Conservation (phyloP, 441 rosid genomes). For the Brassica hybrid region DNA sequence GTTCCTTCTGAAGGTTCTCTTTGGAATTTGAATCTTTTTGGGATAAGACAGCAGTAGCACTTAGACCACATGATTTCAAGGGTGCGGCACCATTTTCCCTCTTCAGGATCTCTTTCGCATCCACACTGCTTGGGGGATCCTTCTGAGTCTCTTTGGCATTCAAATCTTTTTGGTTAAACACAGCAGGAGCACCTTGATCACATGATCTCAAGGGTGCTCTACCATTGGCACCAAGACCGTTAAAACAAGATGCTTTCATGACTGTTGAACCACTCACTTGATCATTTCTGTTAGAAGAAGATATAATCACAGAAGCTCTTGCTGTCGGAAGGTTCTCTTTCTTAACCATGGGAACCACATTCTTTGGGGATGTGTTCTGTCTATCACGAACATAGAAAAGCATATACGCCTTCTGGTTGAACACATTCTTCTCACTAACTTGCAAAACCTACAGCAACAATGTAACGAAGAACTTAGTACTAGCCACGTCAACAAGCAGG, state of each 20-base stretch:
- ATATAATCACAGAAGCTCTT: slow-evolving; percentile 42
- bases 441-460: slow-evolving; percentile 69
- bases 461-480: slow-evolving; percentile 6
- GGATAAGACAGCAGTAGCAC: slow-evolving; percentile 38
- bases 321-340: slow-evolving; percentile 47
- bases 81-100: slow-evolving; percentile 38
- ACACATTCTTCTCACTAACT: slow-evolving; percentile 80
- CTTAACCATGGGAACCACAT: slow-evolving; percentile 45
- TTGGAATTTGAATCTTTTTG: slow-evolving; percentile 39
- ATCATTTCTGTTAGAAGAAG: slow-evolving; percentile 54
- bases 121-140: slow-evolving; percentile 13
- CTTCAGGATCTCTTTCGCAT: slow-evolving; percentile 19
- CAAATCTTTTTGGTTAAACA: slow-evolving; percentile 39
- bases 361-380: slow-evolving; percentile 55
- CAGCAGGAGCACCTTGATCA: slow-evolving; percentile 39
- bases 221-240: slow-evolving; percentile 35
- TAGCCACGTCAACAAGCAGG: too few relatives aligned
- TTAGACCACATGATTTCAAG: slow-evolving; percentile 26
- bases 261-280: slow-evolving; percentile 46
- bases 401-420: slow-evolving; percentile 97
- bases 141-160: slow-evolving; percentile 32
- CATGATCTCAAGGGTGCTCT: slow-evolving; percentile 20
- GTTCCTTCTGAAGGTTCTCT: slow-evolving; percentile 28
- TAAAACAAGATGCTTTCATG: slow-evolving; percentile 29
- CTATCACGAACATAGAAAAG: slow-evolving; percentile 93